A percentile compares a stretch with the other conserved stretches of the same genome.
Conservation (phyloP, 2,329 filamentous ascomycete species). For the Claviceps africana region DNA sequence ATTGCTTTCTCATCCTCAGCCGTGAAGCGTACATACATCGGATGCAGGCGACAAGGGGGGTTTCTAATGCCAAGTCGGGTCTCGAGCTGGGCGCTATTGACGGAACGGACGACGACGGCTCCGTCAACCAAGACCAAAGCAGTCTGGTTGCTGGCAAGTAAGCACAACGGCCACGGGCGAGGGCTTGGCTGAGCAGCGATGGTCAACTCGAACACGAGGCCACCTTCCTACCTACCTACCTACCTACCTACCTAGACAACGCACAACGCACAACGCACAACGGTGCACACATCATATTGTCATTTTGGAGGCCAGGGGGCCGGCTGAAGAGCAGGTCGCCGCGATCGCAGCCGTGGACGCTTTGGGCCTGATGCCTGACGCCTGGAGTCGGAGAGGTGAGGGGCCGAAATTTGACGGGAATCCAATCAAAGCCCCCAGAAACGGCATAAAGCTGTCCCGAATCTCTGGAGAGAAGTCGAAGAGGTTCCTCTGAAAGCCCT, state of each 20-base stretch:
- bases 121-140: neutral
- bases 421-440: neutral
- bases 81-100: neutral
- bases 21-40: neutral
- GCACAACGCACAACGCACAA: neutral
- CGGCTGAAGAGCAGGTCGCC: neutral
- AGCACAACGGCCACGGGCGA: neutral
- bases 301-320: neutral
- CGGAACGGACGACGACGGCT: neutral
- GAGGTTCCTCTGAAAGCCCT: neutral
- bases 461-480: slow-evolving; percentile 2
- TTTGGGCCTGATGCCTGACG: neutral
- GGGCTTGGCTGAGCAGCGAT: neutral
- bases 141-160: neutral
- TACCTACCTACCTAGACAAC: too few relatives aligned
- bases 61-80: neutral
- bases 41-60: neutral
- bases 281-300: neutral
- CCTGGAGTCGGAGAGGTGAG: neutral
- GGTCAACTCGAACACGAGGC: neutral
- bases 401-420: slow-evolving; percentile 5
- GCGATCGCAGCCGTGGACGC: neutral
- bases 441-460: slow-evolving; percentile 1
- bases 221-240: neutral
- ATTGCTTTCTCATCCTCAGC: neutral